Evolutionary conservation across 768 basidiomycete species (phyloP).

Genomic region (Podaxis sp.): DNA sequence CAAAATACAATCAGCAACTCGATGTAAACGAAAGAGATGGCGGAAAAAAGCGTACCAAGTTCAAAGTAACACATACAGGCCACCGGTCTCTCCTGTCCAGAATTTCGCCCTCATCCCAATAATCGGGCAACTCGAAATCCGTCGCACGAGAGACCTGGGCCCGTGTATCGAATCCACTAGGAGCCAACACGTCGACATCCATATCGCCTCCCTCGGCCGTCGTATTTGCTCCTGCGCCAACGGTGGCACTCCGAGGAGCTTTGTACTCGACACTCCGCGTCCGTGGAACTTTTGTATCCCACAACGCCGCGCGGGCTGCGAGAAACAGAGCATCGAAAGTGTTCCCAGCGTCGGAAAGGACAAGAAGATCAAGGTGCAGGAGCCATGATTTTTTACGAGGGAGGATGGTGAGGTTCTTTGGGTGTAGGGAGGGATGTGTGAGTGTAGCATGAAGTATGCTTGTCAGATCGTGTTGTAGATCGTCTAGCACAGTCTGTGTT

Average conservation of each 20-base stretch:
- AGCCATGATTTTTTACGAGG: slow-evolving; percentile 69
- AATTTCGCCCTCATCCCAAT: slow-evolving; percentile 81
- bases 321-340: slow-evolving; percentile 76
- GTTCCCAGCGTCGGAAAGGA: slow-evolving; percentile 76
- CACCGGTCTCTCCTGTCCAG: slow-evolving; percentile 61
- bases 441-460: slow-evolving; percentile 61
- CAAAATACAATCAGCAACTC: neutral
- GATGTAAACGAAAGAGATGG: neutral
- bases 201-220: slow-evolving; percentile 37
- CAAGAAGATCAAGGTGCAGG: slow-evolving; percentile 70
- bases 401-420: slow-evolving; percentile 60
- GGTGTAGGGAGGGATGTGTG: slow-evolving; percentile 64
- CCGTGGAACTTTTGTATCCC: slow-evolving; percentile 76
- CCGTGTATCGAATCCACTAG: slow-evolving; percentile 61
- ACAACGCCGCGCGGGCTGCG: slow-evolving; percentile 74
- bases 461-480: slow-evolving; percentile 73
- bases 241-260: slow-evolving; percentile 28
- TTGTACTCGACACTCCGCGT: slow-evolving; percentile 73
- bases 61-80: slow-evolving; percentile 79
- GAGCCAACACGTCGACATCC: slow-evolving; percentile 51
- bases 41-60: slow-evolving; percentile 52
- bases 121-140: slow-evolving; percentile 86
- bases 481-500: slow-evolving; percentile 62
- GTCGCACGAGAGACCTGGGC: slow-evolving; percentile 44
- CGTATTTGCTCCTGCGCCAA: neutral